Percentiles rank a stretch among this genome's conserved stretches.
Evolutionary conservation across 1,139 yeast species (phyloP).

Genomic region (Starmera stellimalicola): DNA sequence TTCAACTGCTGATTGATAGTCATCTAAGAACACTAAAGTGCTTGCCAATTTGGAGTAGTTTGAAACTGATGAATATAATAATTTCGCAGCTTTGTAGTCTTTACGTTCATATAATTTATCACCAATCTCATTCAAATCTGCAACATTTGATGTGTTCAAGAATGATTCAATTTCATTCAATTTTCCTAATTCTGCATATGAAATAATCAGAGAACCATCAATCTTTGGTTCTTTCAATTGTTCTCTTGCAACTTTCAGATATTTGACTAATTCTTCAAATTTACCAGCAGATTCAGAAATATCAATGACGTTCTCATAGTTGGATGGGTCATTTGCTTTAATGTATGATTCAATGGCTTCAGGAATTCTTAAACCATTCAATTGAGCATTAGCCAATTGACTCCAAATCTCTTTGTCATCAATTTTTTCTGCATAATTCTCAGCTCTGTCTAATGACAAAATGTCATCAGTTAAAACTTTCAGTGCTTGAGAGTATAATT

Average conservation of each 20-base stretch:
- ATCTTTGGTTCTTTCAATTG: slow-evolving; percentile 83
- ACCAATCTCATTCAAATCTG: slow-evolving; percentile 87
- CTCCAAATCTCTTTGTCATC: slow-evolving; percentile 87
- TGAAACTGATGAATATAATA: slow-evolving; percentile 76
- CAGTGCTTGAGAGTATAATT: slow-evolving; percentile 71
- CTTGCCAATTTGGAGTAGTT: slow-evolving; percentile 95
- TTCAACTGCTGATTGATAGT: slow-evolving; percentile 95
- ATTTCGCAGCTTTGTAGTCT: slow-evolving; percentile 89
- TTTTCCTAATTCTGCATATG: slow-evolving; percentile 74
- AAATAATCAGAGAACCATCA: slow-evolving; percentile 85
- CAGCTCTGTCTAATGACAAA: slow-evolving; percentile 92
- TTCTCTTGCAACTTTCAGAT: slow-evolving; percentile 89
- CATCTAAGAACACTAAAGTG: slow-evolving; percentile 83
- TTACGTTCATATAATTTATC: slow-evolving; percentile 76
- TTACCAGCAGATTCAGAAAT: slow-evolving; percentile 94
- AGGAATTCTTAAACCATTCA: slow-evolving; percentile 84
- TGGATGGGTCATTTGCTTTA: slow-evolving; percentile 84
- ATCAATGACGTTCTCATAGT: slow-evolving; percentile 87
- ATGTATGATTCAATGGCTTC: slow-evolving; percentile 88
- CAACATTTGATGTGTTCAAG: slow-evolving; percentile 82
- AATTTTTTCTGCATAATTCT: slow-evolving; percentile 82
- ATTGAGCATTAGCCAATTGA: slow-evolving; percentile 92
- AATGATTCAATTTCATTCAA: slow-evolving; percentile 77
- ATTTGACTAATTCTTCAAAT: slow-evolving; percentile 85
- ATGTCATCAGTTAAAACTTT: slow-evolving; percentile 87